Conservation (phyloP, 495 filamentous ascomycete species). For the Venustampulla echinocandica region DNA sequence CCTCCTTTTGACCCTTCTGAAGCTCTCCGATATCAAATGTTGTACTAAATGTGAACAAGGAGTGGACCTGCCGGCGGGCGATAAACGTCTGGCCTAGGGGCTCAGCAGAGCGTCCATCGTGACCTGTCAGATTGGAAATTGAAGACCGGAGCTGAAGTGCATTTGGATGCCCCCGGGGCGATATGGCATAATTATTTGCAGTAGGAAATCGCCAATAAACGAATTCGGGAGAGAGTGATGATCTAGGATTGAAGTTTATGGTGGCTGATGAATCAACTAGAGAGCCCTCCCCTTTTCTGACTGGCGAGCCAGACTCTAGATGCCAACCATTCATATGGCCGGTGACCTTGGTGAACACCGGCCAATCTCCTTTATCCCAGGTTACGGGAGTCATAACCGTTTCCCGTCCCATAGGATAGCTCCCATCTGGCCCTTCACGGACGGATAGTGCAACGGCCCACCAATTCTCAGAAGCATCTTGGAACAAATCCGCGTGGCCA, state of each 20-base stretch:
- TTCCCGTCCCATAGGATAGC: constrained; percentile 51
- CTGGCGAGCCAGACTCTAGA: constrained; percentile 19
- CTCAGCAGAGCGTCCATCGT: constrained; percentile 14
- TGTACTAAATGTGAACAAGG: constrained; percentile 39
- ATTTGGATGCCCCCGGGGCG: constrained; percentile 23
- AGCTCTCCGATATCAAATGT: constrained; percentile 7
- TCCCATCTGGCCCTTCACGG: constrained; percentile 31
- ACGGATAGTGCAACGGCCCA: constrained; percentile 44
- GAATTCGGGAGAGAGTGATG: constrained; percentile 34
- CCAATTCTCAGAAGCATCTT: constrained; percentile 43
- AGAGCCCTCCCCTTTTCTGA: constrained; percentile 30
- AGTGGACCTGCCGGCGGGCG: constrained; percentile 38
- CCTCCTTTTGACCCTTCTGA: too few species aligned
- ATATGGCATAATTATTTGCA: constrained; percentile 31
- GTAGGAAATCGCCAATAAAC: constrained; percentile 40
- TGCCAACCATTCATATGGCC: constrained; percentile 35
- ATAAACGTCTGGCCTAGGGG: constrained; percentile 37
- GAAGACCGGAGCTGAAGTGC: constrained; percentile 35
- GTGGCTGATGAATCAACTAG: constrained; percentile 30
- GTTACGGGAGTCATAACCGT: constrained; percentile 44
- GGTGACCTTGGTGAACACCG: constrained; percentile 26
- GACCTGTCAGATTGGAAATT: constrained; percentile 36
- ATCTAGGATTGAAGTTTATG: constrained; percentile 30
- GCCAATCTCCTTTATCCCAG: constrained; percentile 35
- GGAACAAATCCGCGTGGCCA: constrained; percentile 41